Percentiles rank a stretch among this genome's conserved stretches.
phyloP scores from a whole-genome alignment of 352 stramenopile genomes.

The Pythium rhizo-oryzae region DNA sequence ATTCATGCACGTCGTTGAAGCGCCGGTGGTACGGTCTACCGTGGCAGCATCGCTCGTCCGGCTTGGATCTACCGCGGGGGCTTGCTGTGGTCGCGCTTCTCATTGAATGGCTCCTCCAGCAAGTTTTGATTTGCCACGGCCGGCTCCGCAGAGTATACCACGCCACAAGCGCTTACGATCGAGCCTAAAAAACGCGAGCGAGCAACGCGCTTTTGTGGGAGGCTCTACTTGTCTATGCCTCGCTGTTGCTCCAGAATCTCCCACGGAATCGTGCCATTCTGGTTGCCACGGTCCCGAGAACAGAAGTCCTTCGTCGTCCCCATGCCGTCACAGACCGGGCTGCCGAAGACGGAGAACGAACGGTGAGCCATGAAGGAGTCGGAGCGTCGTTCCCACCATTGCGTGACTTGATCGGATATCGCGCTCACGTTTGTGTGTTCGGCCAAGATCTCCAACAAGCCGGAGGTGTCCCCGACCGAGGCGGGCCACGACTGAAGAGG shows the following conservation, averaged over 20 bases:
- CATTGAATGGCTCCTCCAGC: too few species aligned
- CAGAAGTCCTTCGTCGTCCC: not conserved
- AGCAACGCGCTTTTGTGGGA: too few species aligned
- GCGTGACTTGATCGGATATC: not conserved
- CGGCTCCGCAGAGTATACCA: too few species aligned
- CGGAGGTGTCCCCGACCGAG: constrained; percentile 5
- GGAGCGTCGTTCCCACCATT: constrained; percentile 3
- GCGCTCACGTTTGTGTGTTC: constrained; percentile 6
- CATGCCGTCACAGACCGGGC: not conserved
- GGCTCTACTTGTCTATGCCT: constrained; percentile 13
- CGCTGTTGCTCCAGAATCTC: constrained; percentile 15
- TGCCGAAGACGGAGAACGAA: constrained; percentile 15
- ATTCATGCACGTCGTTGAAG: too few species aligned
- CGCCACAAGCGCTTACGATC: too few species aligned
- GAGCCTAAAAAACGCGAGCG: too few species aligned
- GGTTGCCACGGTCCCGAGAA: not conserved
- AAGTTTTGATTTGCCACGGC: too few species aligned
- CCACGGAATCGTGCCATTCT: constrained; percentile 8
- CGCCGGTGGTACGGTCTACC: too few species aligned
- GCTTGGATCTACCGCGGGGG: too few species aligned
- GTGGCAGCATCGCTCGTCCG: too few species aligned
- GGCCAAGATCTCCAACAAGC: constrained; percentile 3
- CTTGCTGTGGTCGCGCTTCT: too few species aligned
- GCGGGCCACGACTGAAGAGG: not conserved
- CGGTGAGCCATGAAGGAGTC: not conserved